These are phyloP conservation scores for Stylonectria norvegica DNA, from an alignment of 2,329 filamentous ascomycete species.

Conservation along the genomic window DNA sequence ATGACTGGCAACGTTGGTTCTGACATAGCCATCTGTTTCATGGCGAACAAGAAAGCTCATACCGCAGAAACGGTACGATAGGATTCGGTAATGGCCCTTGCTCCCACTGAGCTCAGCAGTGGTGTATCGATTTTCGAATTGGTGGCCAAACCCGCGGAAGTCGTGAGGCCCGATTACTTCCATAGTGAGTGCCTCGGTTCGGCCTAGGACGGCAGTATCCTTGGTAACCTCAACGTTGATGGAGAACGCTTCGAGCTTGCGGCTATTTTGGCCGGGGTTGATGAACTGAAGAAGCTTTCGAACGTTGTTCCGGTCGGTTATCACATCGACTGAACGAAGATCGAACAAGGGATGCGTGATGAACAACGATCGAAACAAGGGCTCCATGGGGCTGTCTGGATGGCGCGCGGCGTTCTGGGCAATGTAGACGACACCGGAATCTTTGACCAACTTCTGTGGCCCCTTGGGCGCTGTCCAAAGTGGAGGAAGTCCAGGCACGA, in stretches of 20 bases:
- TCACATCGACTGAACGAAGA: constrained; percentile 36
- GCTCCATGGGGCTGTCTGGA: constrained; percentile 42
- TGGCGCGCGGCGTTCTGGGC: constrained; percentile 44
- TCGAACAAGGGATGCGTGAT: constrained; percentile 37
- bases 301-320: constrained; percentile 47
- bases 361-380: constrained; percentile 44
- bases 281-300: constrained; percentile 47
- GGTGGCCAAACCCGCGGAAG: constrained; percentile 41
- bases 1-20: not conserved
- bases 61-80: constrained; percentile 41
- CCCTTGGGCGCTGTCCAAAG: constrained; percentile 34
- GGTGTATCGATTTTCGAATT: constrained; percentile 45
- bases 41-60: constrained; percentile 41
- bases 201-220: constrained; percentile 36
- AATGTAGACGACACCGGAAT: constrained; percentile 41
- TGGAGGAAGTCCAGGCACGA: constrained; percentile 24
- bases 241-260: constrained; percentile 34
- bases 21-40: constrained; percentile 42
- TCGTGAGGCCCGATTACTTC: constrained; percentile 33
- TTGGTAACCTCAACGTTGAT: constrained; percentile 39
- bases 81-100: constrained; percentile 45
- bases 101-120: constrained; percentile 30
- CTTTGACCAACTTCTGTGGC: constrained; percentile 29
- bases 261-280: constrained; percentile 22
- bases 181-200: too few species aligned